Base-by-base conservation (phyloP, 2,329 filamentous ascomycete genomes). In the Xylariaceae sp. region DNA sequence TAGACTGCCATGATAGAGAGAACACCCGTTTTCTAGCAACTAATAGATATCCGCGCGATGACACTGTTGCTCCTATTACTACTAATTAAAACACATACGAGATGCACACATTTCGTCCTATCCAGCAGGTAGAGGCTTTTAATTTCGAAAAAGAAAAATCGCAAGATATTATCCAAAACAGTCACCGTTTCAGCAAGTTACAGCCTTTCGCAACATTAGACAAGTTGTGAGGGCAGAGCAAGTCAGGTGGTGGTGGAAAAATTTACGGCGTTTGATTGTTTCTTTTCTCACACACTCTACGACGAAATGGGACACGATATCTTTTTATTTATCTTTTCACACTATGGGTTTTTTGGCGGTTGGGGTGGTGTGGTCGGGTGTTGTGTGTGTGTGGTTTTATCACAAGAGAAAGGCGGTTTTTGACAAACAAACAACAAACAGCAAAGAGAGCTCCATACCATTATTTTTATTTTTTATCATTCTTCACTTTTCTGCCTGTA, bases 301-400 rank as follows among this genome's bases (percentile, higher is more conserved):
- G 70, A 72, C 62, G 67, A 65, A 65, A 72, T 64, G 70, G 67
- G 67, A 69, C 59, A 72, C 62, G 70, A 72, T 66, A 66, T 67
- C 57, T 30, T 30, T 30, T 30, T 30, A 4, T 30, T 30, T 30
- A 30, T 30, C 23, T 30, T 30, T 30, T 30, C 23, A 30, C 66
- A 64, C 60, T 61, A 59, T 58, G 65, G 61, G 53, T 61, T 58
- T 59, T 61, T 62, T 47, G 61, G 57, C 56, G 57, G 55, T 66
- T 66, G 64, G 66, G 11, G 37, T 9, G 37, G 37, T 41, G 23
- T 30, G 23, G 23, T 30, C 5, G 23, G 23, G 23, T 30, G 23
- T 30, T 30, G 23, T 4, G 23, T 4, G 23, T 4, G 23, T 30
- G 23, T 30, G 23, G 23, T 30, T 30, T 30, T 30, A 30, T 30